Evolutionary conservation across 2,329 filamentous ascomycete genomes (phyloP), one percentile per base, ranked within the genome.

Genomic region (Talaromyces sp.): DNA sequence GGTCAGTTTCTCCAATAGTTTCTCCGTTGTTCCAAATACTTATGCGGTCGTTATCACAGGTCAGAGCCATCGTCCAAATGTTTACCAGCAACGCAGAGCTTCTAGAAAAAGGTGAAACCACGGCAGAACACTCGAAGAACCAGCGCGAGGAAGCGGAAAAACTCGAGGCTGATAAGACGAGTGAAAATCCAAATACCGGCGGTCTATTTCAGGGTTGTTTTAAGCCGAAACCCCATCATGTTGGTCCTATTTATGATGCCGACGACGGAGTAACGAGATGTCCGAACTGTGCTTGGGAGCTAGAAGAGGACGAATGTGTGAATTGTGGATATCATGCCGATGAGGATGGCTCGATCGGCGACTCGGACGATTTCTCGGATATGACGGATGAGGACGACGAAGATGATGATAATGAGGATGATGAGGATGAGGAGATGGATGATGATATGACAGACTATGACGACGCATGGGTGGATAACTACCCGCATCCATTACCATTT

Each of bases 171-270:
- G 88, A 90, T 75, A 88, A 84, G 69, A 81, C 82, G 60, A 85
- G 84, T 67, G 74, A 71, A 1, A 77, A 86, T 68, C 74, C 75
- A 5, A 74, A 73, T 50, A 80, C 76, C 31, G 84, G 84, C 22
- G 89, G 88, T 3, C 76, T 90, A 5, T 91, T 90, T 77, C 85
- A 85, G 67, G 88, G 88, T 27, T 81, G 80, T 65, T 89, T 88
- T 73, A 81, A 77, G 56, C 70, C 69, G 2, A 73, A 70, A 45
- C 37, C 45, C 5, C 70, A 68, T n/a, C 61, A 67, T 66, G 78
- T 43, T 65, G 77, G 69, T 70, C 77, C 84, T 13, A 78, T 87
- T 41, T 77, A 81, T 56, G 87, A 89, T 69, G 77, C 83, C 39
- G 82, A 83, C 71, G 88, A 90, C 72, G 83, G 84, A 39, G 83